Evolutionary conservation across 2,329 filamentous ascomycete genomes (phyloP), one percentile per base, ranked within the genome.

Genomic region (Aspergillus fumigatus): DNA sequence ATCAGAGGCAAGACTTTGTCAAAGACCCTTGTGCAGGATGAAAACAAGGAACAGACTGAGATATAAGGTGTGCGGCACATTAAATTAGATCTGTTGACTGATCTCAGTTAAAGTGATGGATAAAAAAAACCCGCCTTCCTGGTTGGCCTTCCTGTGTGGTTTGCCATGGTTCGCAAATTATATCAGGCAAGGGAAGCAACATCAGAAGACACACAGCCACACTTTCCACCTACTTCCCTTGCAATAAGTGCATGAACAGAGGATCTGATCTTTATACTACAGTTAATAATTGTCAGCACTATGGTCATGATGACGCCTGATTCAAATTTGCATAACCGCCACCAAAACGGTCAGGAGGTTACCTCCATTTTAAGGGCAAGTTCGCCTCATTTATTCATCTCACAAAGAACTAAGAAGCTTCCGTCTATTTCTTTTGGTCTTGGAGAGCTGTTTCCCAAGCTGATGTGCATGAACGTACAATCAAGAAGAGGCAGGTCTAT

Each of bases 401-500:
- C 17, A 8, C 14, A 17, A 17, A 17, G 14, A 17, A 38, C 14
- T 38, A 5, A 38, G 32, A 38, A 38, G 14, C 14, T 14, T 5
- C 32, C 17, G 32, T 38, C 14, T 17, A 7, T 38, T 38, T 17
- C 14, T 4, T 38, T 38, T 17, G 3, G 2, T 38, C 32, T 17
- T 38, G 14, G 14, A 17, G 32, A 17, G 50, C 51, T 58, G 56
- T 60, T 59, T 54, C 58, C 55, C 54, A 38, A 38, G 32, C 32
- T 57, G 63, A 62, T 54, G 50, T 50, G 59, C 25, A 57, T 64
- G 60, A 59, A 61, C 53, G 58, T 55, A 50, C 62, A 60, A 64
- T 64, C 27, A 25, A 35, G 27, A 47, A 53, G 51, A 51, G 40
- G 52, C 9, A n/a, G 52, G 50, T 17, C 17, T 38, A 38, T 38